Percentiles rank a stretch among this genome's conserved stretches.
Conservation (phyloP, 1,284 basidiomycete genomes). For the Pyrrhoderma lamaoense region DNA sequence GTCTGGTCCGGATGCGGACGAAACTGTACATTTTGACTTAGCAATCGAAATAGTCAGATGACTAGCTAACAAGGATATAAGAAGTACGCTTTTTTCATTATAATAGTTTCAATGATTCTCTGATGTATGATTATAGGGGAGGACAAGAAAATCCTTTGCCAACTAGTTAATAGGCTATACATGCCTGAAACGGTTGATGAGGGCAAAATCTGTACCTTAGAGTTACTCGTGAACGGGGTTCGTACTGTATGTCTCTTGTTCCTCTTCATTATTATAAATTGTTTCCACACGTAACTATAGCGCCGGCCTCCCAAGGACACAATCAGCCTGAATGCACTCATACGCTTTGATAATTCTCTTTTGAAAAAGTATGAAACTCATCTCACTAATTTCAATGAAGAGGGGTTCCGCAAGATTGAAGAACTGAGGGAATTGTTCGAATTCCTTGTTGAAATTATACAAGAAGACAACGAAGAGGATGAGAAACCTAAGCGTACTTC, state of each 20-base stretch:
- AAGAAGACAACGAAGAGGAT: constrained; percentile 43
- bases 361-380: constrained; percentile 51
- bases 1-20: constrained; percentile 35
- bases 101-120: constrained; percentile 3
- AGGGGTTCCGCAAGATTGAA: constrained; percentile 54
- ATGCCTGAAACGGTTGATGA: constrained; percentile 63
- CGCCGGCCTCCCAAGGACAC: constrained; percentile 69
- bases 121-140: constrained; percentile 67
- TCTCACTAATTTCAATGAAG: constrained; percentile 61
- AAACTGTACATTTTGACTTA: constrained; percentile 69
- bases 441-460: constrained; percentile 52
- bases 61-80: constrained; percentile 42
- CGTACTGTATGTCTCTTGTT: constrained; percentile 42
- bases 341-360: constrained; percentile 56
- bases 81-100: constrained; percentile 30
- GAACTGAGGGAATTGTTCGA: constrained; percentile 56
- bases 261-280: background rate
- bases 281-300: constrained; percentile 31
- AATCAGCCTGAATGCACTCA: constrained; percentile 62
- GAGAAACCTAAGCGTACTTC: constrained; percentile 34
- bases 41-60: constrained; percentile 68
- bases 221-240: constrained; percentile 53
- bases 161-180: constrained; percentile 73
- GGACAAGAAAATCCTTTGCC: constrained; percentile 70
- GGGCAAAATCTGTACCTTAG: constrained; percentile 52